These are phyloP conservation scores for Pichia sp. DNA, from an alignment of 1,139 yeast genomes.

Conservation along the genomic window DNA sequence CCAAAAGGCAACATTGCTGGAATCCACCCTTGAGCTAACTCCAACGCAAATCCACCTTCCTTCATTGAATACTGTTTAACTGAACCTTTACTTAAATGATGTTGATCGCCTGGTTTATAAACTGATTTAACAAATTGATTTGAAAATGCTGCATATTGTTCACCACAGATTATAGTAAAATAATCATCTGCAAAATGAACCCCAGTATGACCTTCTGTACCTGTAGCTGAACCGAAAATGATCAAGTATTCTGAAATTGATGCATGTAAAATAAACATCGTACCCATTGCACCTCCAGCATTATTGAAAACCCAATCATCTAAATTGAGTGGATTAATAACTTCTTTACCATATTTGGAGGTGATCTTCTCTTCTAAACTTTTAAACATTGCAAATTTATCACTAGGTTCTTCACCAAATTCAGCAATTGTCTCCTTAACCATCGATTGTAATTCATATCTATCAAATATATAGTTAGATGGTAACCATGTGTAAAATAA, in stretches of 20 bases:
- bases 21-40: constrained; percentile 97
- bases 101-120: constrained; percentile 75
- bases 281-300: constrained; percentile 99
- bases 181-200: constrained; percentile 95
- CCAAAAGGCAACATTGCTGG: constrained; percentile 98
- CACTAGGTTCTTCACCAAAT: constrained; percentile 51
- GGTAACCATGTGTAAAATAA: constrained; percentile 65
- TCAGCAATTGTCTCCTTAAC: constrained; percentile 45
- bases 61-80: constrained; percentile 86
- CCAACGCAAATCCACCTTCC: constrained; percentile 75
- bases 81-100: constrained; percentile 65
- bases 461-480: constrained; percentile 47
- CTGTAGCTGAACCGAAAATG: constrained; percentile 80
- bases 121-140: constrained; percentile 54
- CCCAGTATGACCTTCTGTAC: constrained; percentile 95
- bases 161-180: constrained; percentile 80
- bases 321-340: constrained; percentile 59
- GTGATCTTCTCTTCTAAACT: constrained; percentile 56
- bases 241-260: constrained; percentile 91
- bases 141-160: constrained; percentile 65
- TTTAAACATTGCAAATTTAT: constrained; percentile 44
- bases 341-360: constrained; percentile 51
- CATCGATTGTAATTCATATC: constrained; percentile 38
- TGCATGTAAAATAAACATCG: constrained; percentile 91
- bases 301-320: constrained; percentile 94